Base-by-base conservation (phyloP, 1,139 yeast species). In the Yamadazyma blattariae region DNA sequence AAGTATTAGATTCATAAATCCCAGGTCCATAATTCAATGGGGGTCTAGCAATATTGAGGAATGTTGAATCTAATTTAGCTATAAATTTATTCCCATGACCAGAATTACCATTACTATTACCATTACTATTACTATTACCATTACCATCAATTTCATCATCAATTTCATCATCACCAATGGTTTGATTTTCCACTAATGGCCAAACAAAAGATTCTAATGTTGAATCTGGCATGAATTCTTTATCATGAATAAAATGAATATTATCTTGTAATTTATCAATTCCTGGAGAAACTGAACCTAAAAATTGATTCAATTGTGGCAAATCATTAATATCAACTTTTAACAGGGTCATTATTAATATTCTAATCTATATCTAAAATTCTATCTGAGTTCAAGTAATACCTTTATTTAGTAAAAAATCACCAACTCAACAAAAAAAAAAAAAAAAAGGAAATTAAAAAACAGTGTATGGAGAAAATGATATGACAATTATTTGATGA, bases 251-350 rank as follows among this genome's bases (percentile, higher is more conserved):
- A 39, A 59, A 67, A 37, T 63, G 67, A 18, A 57, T 53, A 43
- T 69, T 69, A 13, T 61, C 60, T 27, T 63, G 67, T 28, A 68
- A 50, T 25, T 46, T 48, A 12, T 51, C 44, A 32, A 58, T 55
- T 0, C 73, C 72, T 1, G 75, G 75, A 34, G 69, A 59, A 1
- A 66, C 69, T 9, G 71, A 52, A 36, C 57, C 58, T 22, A 69
- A 53, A 38, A 64, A 69, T 9, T 58, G 55, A 20, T 49, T 45
- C 5, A 57, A 47, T 3, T 59, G 48, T 5, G 69, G 67, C 26
- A 47, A 38, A 14, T 44, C 48, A n/a, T 43, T 42, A 2, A 39
- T 29, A 20, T 35, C 37, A 15, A 41, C 29, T 8, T 29, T 24
- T 5, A 44, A 36, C 48, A 45, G 47, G 4, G 51, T 46, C 50